These are phyloP conservation scores for Lumnitzera racemosa DNA, from an alignment of 345 rosid genomes.

Conservation along the genomic window DNA sequence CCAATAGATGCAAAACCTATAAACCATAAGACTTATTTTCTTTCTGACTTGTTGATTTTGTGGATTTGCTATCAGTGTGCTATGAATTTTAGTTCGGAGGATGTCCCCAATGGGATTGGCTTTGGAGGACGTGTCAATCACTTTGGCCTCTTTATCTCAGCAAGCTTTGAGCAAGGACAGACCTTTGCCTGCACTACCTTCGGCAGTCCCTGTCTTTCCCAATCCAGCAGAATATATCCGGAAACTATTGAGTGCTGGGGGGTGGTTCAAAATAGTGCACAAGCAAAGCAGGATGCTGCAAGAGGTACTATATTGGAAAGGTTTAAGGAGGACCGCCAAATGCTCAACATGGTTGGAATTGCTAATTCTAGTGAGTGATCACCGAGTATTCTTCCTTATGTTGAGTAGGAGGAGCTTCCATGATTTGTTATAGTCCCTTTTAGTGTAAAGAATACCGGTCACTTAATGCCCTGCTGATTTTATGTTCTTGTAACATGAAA, in stretches of 20 bases:
- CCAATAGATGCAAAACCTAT: no score
- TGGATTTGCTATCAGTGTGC: slow-evolving; percentile 52
- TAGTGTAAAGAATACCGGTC: no score
- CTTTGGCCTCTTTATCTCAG: slow-evolving; percentile 73
- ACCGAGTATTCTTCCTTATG: no score
- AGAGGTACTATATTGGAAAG: slow-evolving; percentile 62
- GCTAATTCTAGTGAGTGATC: slow-evolving; percentile 61
- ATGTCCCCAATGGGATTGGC: slow-evolving; percentile 89
- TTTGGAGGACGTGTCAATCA: slow-evolving; percentile 75
- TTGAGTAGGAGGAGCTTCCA: neutral
- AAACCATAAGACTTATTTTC: no score
- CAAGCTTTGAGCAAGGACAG: slow-evolving; percentile 73
- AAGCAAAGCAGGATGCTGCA: slow-evolving; percentile 29
- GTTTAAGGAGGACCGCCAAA: slow-evolving; percentile 77
- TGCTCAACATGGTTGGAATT: slow-evolving; percentile 85
- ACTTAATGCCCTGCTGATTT: no score
- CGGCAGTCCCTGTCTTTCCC: slow-evolving; percentile 73
- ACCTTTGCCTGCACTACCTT: slow-evolving; percentile 67
- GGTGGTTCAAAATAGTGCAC: slow-evolving; percentile 26
- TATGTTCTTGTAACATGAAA: no score
- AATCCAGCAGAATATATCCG: slow-evolving; percentile 39
- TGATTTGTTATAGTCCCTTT: neutral
- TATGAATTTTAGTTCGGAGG: slow-evolving; percentile 74
- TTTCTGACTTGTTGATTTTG: neutral
- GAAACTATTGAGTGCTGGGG: slow-evolving; percentile 94